Percentiles rank a stretch among this genome's conserved stretches.
Conservation (phyloP, 2,329 filamentous ascomycete species). For the Exophiala dermatitidis region DNA sequence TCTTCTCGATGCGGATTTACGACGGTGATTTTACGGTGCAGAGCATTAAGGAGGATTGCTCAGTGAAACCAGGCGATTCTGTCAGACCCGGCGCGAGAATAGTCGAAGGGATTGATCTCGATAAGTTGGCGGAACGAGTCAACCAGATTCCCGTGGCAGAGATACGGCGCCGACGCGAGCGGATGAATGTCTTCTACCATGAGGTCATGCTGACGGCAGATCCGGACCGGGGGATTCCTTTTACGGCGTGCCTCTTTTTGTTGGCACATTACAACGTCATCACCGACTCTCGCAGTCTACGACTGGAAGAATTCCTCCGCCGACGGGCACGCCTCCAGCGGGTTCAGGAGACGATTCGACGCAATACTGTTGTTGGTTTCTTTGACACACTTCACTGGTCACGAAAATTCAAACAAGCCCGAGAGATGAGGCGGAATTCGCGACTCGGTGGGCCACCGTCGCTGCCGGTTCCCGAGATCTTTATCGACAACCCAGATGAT, state of each 20-base stretch:
- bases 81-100: slow-evolving; percentile 35
- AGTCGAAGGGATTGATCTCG: slow-evolving; percentile 59
- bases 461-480: slow-evolving; percentile 80
- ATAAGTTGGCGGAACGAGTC: slow-evolving; percentile 66
- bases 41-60: slow-evolving; percentile 80
- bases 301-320: slow-evolving; percentile 87
- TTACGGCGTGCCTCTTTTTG: slow-evolving; percentile 88
- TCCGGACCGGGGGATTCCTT: slow-evolving; percentile 79
- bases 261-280: slow-evolving; percentile 98
- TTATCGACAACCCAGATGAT: slow-evolving; percentile 69
- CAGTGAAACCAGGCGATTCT: slow-evolving; percentile 48
- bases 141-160: slow-evolving; percentile 64
- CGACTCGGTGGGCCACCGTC: slow-evolving; percentile 73
- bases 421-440: slow-evolving; percentile 64
- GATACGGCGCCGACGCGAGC: slow-evolving; percentile 66
- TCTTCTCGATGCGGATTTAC: slow-evolving; percentile 97
- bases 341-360: slow-evolving; percentile 87
- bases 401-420: slow-evolving; percentile 67
- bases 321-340: slow-evolving; percentile 83
- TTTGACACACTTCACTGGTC: slow-evolving; percentile 90
- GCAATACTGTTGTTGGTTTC: slow-evolving; percentile 85
- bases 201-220: slow-evolving; percentile 93
- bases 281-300: slow-evolving; percentile 90
- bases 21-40: slow-evolving; percentile 80
- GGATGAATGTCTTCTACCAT: slow-evolving; percentile 93